These are phyloP conservation scores for Mycena galericulata DNA, from an alignment of 768 basidiomycete species.

Conservation along the genomic window DNA sequence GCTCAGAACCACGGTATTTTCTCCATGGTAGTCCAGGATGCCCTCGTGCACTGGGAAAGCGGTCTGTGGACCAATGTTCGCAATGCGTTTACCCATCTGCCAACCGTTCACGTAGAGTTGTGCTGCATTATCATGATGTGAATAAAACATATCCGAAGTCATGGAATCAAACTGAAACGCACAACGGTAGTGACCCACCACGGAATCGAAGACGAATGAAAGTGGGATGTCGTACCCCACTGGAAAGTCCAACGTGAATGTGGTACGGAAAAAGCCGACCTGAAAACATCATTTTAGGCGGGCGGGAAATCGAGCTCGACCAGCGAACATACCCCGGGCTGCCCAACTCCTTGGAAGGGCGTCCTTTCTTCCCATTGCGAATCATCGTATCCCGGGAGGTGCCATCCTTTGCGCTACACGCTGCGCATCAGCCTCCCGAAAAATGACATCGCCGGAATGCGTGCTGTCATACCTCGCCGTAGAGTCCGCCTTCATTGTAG, in stretches of 20 bases:
- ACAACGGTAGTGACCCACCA: constrained; percentile 57
- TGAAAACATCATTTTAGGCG: not conserved
- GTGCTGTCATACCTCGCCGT: constrained; percentile 49
- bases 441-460: not conserved
- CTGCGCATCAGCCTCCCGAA: not conserved
- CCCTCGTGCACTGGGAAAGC: constrained; percentile 34
- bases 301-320: not conserved
- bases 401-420: constrained; percentile 54
- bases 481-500: constrained; percentile 63
- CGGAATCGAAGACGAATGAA: constrained; percentile 63
- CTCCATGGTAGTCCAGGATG: constrained; percentile 21
- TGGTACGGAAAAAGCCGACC: constrained; percentile 70
- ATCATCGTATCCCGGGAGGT: constrained; percentile 65
- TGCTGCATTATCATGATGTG: constrained; percentile 3
- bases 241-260: constrained; percentile 60
- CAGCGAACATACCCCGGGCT: constrained; percentile 51
- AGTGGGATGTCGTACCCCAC: constrained; percentile 59
- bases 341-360: constrained; percentile 54
- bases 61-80: constrained; percentile 52
- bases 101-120: constrained; percentile 70
- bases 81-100: constrained; percentile 69
- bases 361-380: constrained; percentile 55
- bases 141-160: too few relatives aligned
- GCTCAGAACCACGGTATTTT: constrained; percentile 30
- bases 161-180: constrained; percentile 41